A percentile compares a stretch with the other conserved stretches of the same genome.
These are phyloP conservation scores for Berkeleyomyces basicola DNA, from an alignment of 2,329 filamentous ascomycete genomes.

Conservation along the genomic window DNA sequence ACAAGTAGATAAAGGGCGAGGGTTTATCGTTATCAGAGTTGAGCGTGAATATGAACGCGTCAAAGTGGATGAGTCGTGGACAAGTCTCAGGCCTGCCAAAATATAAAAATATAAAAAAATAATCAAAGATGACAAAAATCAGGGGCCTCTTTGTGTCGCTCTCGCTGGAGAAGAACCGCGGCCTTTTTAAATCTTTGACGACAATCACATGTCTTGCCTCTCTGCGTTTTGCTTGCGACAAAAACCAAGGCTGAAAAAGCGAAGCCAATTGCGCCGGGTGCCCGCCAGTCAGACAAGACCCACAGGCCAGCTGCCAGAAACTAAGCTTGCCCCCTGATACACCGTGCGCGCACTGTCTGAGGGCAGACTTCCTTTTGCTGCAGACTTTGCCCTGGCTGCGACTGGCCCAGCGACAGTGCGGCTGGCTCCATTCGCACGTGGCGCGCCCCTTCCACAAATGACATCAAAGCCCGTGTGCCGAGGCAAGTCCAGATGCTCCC, in stretches of 20 bases:
- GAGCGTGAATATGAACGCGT: neutral
- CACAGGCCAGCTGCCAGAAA: neutral
- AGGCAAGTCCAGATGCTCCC: neutral
- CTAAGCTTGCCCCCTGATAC: too few relatives aligned
- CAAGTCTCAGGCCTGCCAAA: neutral
- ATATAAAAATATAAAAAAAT: neutral
- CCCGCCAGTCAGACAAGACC: too few relatives aligned
- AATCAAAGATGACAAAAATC: conserved; percentile 3
- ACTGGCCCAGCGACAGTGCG: neutral
- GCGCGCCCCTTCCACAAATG: neutral
- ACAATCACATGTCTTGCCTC: neutral
- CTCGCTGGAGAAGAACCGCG: neutral
- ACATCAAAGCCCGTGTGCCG: neutral
- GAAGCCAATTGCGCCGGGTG: too few relatives aligned
- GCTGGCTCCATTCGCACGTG: neutral
- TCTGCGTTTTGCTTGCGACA: neutral
- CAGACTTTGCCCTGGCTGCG: neutral
- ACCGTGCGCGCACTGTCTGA: neutral
- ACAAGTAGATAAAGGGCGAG: neutral
- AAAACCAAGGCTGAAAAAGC: too few relatives aligned
- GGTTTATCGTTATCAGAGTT: conserved; percentile 7
- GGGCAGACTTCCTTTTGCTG: too few relatives aligned
- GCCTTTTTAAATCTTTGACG: neutral
- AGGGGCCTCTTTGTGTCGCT: neutral
- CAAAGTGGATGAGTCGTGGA: too few relatives aligned